Percentiles rank a stretch among this genome's conserved stretches.
These are phyloP conservation scores for Kazachstania bromeliacearum DNA, from an alignment of 805 yeast species.

Conservation along the genomic window DNA sequence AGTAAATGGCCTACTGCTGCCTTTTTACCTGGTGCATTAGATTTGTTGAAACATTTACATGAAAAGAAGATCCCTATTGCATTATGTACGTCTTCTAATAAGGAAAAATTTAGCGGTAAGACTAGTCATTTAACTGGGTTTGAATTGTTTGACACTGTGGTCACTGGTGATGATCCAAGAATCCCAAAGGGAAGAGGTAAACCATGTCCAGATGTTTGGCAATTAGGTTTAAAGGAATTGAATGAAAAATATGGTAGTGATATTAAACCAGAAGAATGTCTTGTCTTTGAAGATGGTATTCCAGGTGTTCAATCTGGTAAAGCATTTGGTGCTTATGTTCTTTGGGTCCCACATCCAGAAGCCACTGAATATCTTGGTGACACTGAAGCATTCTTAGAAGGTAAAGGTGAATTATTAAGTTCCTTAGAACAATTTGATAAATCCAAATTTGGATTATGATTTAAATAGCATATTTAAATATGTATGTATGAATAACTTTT, in stretches of 20 bases:
- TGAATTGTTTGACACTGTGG: constrained; percentile 56
- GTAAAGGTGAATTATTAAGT: constrained; percentile 46
- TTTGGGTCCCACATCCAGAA: constrained; percentile 87
- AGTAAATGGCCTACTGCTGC: constrained; percentile 51
- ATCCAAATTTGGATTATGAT: constrained; percentile 36
- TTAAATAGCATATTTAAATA: constrained; percentile 13
- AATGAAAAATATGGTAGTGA: constrained; percentile 42
- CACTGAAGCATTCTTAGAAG: constrained; percentile 42
- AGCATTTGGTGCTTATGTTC: constrained; percentile 74
- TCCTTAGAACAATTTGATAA: constrained; percentile 47
- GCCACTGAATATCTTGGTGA: constrained; percentile 52
- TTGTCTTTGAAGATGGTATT: constrained; percentile 91
- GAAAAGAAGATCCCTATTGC: constrained; percentile 64
- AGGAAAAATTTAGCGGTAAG: constrained; percentile 53
- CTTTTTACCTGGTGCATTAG: constrained; percentile 80
- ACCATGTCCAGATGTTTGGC: constrained; percentile 92
- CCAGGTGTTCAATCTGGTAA: constrained; percentile 84
- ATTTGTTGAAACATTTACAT: constrained; percentile 48
- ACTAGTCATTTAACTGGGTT: constrained; percentile 63
- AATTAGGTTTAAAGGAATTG: constrained; percentile 60
- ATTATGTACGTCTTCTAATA: constrained; percentile 77
- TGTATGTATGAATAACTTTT: background rate
- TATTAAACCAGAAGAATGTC: constrained; percentile 66
- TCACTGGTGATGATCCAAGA: constrained; percentile 83
- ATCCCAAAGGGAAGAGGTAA: constrained; percentile 83